Conservation (phyloP, 2,329 filamentous ascomycete species). For the Stylonectria norvegica region DNA sequence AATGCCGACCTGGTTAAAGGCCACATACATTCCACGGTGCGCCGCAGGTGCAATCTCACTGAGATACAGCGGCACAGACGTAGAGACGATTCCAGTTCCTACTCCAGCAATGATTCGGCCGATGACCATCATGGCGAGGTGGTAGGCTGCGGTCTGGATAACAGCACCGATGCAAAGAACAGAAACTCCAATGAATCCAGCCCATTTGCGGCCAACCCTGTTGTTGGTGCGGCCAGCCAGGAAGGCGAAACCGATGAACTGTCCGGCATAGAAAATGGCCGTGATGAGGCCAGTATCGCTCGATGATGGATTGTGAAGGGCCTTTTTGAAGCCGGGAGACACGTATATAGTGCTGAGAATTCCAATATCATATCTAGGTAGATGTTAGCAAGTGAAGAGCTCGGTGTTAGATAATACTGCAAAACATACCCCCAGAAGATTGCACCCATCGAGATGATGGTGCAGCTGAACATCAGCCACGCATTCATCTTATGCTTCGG, state of each 20-base stretch:
- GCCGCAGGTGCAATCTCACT: constrained; percentile 54
- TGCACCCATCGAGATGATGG: constrained; percentile 16
- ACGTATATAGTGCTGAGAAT: constrained; percentile 42
- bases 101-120: constrained; percentile 52
- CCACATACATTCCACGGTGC: constrained; percentile 53
- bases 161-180: constrained; percentile 47
- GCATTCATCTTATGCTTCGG: constrained; percentile 6
- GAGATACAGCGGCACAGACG: constrained; percentile 56
- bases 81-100: constrained; percentile 54
- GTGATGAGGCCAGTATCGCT: constrained; percentile 51
- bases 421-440: constrained; percentile 17
- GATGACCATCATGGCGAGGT: constrained; percentile 43
- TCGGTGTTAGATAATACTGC: neutral
- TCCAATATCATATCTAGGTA: constrained; percentile 18
- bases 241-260: constrained; percentile 53
- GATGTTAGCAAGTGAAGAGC: neutral
- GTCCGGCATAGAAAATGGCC: constrained; percentile 56
- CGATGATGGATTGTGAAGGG: constrained; percentile 43
- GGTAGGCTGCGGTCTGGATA: constrained; percentile 44
- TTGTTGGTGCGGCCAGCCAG: constrained; percentile 51
- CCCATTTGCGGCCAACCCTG: constrained; percentile 48
- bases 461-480: constrained; percentile 13
- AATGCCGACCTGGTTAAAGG: constrained; percentile 58
- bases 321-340: constrained; percentile 50
- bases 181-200: constrained; percentile 45